Evolutionary conservation across 108 stramenopile species (phyloP).

Genomic region (Ochromonas danica): DNA sequence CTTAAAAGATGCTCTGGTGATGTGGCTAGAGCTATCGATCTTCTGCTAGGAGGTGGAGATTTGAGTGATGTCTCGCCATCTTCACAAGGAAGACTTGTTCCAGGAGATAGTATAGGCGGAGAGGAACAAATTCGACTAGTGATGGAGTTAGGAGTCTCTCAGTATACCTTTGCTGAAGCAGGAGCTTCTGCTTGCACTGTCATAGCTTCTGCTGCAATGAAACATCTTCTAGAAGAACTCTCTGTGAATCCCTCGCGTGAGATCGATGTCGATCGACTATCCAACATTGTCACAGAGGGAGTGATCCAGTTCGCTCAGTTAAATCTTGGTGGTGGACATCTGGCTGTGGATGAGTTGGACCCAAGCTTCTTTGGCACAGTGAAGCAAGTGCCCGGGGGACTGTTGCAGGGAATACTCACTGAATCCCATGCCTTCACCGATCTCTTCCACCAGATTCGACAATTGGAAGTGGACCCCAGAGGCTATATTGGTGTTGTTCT

Average conservation of each 20-base stretch:
- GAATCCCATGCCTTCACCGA: not conserved
- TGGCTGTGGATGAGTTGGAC: not conserved
- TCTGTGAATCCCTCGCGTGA: too few relatives aligned
- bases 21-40: not conserved
- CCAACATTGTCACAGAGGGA: not conserved
- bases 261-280: not conserved
- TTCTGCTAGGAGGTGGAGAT: not conserved
- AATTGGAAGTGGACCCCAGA: not conserved
- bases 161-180: conserved; percentile 9
- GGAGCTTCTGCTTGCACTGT: conserved; percentile 25
- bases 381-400: not conserved
- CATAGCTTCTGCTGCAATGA: not conserved
- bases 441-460: not conserved
- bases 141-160: conserved; percentile 1
- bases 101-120: not conserved
- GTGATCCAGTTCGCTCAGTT: not conserved
- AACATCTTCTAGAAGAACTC: not conserved
- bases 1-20: not conserved
- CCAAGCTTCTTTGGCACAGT: not conserved
- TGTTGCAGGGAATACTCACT: not conserved
- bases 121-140: not conserved
- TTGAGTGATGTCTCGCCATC: too few relatives aligned
- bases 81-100: too few relatives aligned
- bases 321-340: not conserved
- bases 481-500: not conserved